Conservation (phyloP, 2,329 filamentous ascomycete species). For the Neurospora sp. region DNA sequence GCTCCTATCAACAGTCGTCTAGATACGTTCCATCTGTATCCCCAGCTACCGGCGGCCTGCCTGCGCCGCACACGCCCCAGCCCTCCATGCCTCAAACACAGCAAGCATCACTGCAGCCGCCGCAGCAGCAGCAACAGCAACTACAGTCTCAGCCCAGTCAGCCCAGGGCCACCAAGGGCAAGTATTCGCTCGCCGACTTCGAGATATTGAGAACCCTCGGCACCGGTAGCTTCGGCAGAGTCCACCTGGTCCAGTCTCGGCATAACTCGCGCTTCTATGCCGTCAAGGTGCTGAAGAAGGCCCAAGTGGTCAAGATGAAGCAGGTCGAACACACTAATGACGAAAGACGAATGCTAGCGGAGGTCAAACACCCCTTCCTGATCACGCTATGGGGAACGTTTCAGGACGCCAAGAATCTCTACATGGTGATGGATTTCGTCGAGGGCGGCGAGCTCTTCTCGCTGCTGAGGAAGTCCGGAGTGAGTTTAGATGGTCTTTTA, state of each 20-base stretch:
- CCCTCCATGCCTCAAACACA: constrained; percentile 30
- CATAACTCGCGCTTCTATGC: constrained; percentile 98
- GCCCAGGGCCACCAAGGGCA: constrained; percentile 77
- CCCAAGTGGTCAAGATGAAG: constrained; percentile 99
- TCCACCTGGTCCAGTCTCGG: constrained; percentile 93
- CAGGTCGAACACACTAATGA: constrained; percentile 99
- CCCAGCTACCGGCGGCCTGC: constrained; percentile 20
- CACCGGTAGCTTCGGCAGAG: constrained; percentile 92
- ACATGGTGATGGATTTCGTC: constrained; percentile 99
- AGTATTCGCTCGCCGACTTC: constrained; percentile 91
- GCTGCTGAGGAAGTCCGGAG: constrained; percentile 84
- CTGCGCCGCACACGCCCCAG: constrained; percentile 12
- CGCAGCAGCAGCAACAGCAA: constrained; percentile 13
- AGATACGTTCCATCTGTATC: constrained; percentile 12
- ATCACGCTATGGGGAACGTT: constrained; percentile 98
- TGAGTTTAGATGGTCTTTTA: constrained; percentile 26
- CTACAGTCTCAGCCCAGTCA: constrained; percentile 20
- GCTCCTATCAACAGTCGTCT: constrained; percentile 19
- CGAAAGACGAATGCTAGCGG: constrained; percentile 87
- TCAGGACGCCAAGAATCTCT: constrained; percentile 87
- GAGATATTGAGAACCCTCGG: constrained; percentile 82
- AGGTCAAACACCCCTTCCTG: constrained; percentile 95
- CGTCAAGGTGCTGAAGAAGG: constrained; percentile 97
- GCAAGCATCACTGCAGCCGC: constrained; percentile 7
- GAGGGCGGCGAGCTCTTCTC: constrained; percentile 97